Evolutionary conservation across 2,329 filamentous ascomycete species (phyloP), one percentile per base, ranked within the genome.

Genomic region (Colletotrichum navitas): DNA sequence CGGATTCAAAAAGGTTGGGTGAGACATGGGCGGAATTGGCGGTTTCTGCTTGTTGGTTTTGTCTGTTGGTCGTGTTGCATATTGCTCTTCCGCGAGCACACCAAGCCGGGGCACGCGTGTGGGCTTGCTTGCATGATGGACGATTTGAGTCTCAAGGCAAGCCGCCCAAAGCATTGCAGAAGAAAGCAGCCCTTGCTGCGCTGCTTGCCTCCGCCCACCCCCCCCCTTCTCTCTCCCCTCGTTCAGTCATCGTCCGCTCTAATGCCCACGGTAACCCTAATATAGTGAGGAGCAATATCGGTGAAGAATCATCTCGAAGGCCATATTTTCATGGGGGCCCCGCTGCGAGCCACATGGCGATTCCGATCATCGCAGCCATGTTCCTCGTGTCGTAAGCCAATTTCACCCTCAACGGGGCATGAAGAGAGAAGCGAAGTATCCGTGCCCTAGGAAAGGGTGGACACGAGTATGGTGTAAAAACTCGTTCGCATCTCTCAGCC

Each of bases 261-360:
- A 36, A 7, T 55, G 21, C 29, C 34, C 61, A 63, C 62, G 54
- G 34, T 16, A 43, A 64, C 34, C 54, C 12, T n/a, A 18, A 6
- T 26, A 24, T 21, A 11, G 52, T 52, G 11, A 47, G 51, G 54
- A 52, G 49, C 45, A 54, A 63, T 34, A 63, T 41, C 29, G 29
- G 52, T 45, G 26, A 34, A 68, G 64, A 71, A 71, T 63, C 68
- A 24, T 63, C 68, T 71, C 64, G 51, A 71, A 71, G 34, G n/a
- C 59, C 16, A 32, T 21, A n/a, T 36, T 12, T 32, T 32, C 59
- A 62, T 58, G 68, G 64, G 29, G 32, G 49, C 64, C 64, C 64
- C 47, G 64, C 51, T 29, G 32, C 34, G n/a, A 54, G 59, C 68
- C 68, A 71, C 68, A 71, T 71, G 64, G 68, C 49, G 63, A n/a